phyloP scores from a whole-genome alignment of 768 basidiomycete genomes.

The Auricularia cornea region DNA sequence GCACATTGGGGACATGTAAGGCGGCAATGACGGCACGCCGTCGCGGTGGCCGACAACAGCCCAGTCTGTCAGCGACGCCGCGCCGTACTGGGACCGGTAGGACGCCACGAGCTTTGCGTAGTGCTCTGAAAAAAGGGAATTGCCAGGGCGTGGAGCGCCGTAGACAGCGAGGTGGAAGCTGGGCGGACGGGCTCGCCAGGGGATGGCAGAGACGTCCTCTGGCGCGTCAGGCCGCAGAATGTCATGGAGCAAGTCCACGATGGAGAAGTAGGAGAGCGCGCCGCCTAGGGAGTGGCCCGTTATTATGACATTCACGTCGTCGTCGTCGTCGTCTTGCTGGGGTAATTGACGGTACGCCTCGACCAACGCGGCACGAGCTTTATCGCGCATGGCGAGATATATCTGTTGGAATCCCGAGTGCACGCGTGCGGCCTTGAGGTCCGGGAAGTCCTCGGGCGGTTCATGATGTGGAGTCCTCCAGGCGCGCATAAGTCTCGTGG shows the following conservation, averaged over 20 bases:
- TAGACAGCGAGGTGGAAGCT: conserved; percentile 38
- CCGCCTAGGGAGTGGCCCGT: conserved; percentile 56
- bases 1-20: conserved; percentile 12
- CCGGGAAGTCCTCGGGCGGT: not conserved
- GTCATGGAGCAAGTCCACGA: conserved; percentile 34
- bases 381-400: conserved; percentile 34
- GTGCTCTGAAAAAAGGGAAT: conserved; percentile 15
- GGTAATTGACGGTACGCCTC: conserved; percentile 27
- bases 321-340: conserved; percentile 10
- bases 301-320: conserved; percentile 34
- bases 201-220: not conserved
- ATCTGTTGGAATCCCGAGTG: conserved; percentile 51
- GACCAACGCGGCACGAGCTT: conserved; percentile 29
- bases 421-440: conserved; percentile 17
- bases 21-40: conserved; percentile 57
- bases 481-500: conserved; percentile 39
- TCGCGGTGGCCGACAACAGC: conserved; percentile 1
- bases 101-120: not conserved
- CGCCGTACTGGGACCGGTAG: conserved; percentile 1
- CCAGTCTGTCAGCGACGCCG: conserved; percentile 8
- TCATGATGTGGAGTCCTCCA: conserved; percentile 30
- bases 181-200: not conserved
- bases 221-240: not conserved
- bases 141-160: conserved; percentile 45
- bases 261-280: conserved; percentile 42